A percentile compares a stretch with the other conserved stretches of the same genome.
Conservation (phyloP, 345 rosid genomes). For the Arabidopsis suecica region DNA sequence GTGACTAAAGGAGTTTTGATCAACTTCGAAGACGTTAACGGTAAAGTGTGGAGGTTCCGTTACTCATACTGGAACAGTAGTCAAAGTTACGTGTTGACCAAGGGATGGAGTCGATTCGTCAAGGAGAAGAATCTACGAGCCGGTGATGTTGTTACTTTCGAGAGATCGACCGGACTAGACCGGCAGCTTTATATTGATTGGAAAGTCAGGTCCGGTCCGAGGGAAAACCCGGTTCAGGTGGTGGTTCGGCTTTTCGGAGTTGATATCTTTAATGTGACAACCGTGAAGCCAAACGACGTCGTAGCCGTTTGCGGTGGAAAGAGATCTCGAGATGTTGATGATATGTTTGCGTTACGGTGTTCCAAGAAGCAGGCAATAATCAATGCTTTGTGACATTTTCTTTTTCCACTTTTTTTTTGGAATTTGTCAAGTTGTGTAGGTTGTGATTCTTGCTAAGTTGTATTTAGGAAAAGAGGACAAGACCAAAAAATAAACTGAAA, state of each 20-base stretch:
- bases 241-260: conserved; percentile 57
- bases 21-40: conserved; percentile 71
- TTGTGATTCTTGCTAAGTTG: conserved; percentile 3
- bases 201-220: conserved; percentile 46
- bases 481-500: background rate
- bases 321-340: conserved; percentile 68
- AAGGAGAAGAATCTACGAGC: conserved; percentile 83
- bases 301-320: conserved; percentile 55
- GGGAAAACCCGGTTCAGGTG: conserved; percentile 28
- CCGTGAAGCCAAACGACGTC: conserved; percentile 55
- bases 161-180: conserved; percentile 73
- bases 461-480: conserved; percentile 14
- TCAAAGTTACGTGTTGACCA: conserved; percentile 90
- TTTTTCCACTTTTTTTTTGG: background rate
- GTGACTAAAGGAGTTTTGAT: conserved; percentile 64
- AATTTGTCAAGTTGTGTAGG: conserved; percentile 35
- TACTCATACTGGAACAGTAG: conserved; percentile 98
- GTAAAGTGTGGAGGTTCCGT: conserved; percentile 92
- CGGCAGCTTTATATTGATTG: conserved; percentile 71
- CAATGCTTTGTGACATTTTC: conserved; percentile 66
- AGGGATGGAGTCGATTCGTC: conserved; percentile 94
- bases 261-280: conserved; percentile 64
- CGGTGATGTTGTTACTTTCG: conserved; percentile 80
- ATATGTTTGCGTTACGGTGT: conserved; percentile 57
- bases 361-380: conserved; percentile 69